Conservation (phyloP, 1,284 basidiomycete species). For the Vanrija humicola region DNA sequence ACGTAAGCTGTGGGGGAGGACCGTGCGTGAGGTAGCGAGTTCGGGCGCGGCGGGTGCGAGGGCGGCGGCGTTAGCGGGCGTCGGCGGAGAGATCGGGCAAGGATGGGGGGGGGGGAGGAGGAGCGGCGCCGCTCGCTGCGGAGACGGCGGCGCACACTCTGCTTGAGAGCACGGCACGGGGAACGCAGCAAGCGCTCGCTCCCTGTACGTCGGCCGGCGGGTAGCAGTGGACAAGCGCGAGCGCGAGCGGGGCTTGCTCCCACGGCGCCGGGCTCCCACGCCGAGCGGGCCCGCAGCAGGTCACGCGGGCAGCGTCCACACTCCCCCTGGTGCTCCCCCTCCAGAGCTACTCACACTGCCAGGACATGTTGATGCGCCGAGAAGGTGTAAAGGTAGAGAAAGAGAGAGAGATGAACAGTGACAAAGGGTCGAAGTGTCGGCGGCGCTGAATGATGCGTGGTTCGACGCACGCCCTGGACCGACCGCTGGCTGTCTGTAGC, state of each 20-base stretch:
- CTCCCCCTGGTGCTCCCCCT: too few species aligned
- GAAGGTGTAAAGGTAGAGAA: background rate
- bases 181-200: too few species aligned
- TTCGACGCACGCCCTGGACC: background rate
- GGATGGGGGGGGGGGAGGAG: background rate
- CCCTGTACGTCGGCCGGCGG: too few species aligned
- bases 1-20: slow-evolving; percentile 65
- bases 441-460: background rate
- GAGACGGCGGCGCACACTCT: background rate
- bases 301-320: background rate
- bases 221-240: too few species aligned
- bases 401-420: background rate
- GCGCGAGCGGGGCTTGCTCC: background rate
- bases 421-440: background rate
- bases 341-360: slow-evolving; percentile 16
- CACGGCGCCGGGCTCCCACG: background rate
- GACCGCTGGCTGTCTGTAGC: background rate
- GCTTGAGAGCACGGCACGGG: background rate
- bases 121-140: background rate
- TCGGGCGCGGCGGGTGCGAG: background rate
- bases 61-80: background rate
- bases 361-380: slow-evolving; percentile 13
- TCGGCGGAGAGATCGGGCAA: too few species aligned
- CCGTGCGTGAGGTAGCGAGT: background rate
- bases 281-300: background rate